A percentile compares a stretch with the other conserved stretches of the same genome.
phyloP scores from a whole-genome alignment of 2,329 filamentous ascomycete genomes.

The Aspergillus viridinutans region DNA sequence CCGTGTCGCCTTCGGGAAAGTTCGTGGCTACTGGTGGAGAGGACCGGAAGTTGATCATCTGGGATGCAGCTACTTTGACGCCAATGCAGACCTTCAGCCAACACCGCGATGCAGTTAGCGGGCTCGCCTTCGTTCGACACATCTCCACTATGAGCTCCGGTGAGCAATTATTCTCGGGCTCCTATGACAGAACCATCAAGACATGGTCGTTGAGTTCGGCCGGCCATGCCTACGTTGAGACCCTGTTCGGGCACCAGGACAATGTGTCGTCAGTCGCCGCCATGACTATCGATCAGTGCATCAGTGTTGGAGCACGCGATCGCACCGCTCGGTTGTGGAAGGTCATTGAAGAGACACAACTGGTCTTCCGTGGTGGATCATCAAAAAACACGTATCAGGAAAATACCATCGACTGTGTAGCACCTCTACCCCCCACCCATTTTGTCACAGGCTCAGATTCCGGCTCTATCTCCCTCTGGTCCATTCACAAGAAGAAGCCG shows the following conservation, averaged over 20 bases:
- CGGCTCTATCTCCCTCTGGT: conserved; percentile 82
- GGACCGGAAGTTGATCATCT: conserved; percentile 80
- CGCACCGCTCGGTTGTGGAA: conserved; percentile 93
- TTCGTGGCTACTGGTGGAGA: conserved; percentile 86
- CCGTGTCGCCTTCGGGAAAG: conserved; percentile 82
- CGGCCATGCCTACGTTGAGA: conserved; percentile 90
- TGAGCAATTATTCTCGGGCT: conserved; percentile 88
- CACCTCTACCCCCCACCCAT: conserved; percentile 82
- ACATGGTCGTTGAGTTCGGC: conserved; percentile 77
- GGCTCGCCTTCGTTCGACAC: conserved; percentile 77
- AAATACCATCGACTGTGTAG: conserved; percentile 86
- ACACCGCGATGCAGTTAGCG: conserved; percentile 82
- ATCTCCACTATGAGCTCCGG: conserved; percentile 52
- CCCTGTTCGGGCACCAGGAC: conserved; percentile 93
- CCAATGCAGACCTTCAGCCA: conserved; percentile 83
- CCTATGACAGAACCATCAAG: conserved; percentile 89
- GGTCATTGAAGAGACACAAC: conserved; percentile 88
- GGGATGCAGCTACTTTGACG: conserved; percentile 74
- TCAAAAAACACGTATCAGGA: conserved; percentile 55
- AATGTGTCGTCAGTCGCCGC: conserved; percentile 79
- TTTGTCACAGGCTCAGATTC: conserved; percentile 96
- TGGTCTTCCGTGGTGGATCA: conserved; percentile 83
- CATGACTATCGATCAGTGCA: conserved; percentile 78
- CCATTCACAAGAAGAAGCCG: conserved; percentile 89
- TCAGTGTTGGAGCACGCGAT: conserved; percentile 86